phyloP scores from a whole-genome alignment of 2,329 filamentous ascomycete genomes.

The Xylaria sp. region DNA sequence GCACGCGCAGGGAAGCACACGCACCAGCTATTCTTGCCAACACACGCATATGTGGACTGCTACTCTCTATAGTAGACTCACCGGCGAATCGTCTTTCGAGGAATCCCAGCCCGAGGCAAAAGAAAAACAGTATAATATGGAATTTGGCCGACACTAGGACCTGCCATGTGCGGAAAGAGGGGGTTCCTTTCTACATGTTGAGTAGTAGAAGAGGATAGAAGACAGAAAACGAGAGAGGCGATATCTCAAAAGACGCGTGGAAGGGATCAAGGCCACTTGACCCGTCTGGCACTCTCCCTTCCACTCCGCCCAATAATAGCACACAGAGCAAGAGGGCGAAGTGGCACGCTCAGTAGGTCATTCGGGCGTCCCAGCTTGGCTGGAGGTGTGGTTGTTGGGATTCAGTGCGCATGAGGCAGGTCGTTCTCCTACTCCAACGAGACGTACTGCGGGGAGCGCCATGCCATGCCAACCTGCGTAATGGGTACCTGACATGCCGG shows the following conservation, averaged over 20 bases:
- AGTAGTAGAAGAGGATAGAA: neutral
- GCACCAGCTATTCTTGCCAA: conserved; percentile 9
- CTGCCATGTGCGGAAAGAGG: conserved; percentile 30
- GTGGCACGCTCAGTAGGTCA: conserved; percentile 27
- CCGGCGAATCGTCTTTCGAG: neutral
- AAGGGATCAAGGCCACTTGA: conserved; percentile 39
- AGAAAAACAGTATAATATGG: conserved; percentile 4
- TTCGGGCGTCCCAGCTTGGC: conserved; percentile 23
- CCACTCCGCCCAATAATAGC: conserved; percentile 8
- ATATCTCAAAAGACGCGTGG: conserved; percentile 35
- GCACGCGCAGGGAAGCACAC: conserved; percentile 30
- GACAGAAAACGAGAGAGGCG: conserved; percentile 2
- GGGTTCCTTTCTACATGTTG: neutral
- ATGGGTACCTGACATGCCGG: conserved; percentile 33
- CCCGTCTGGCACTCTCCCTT: conserved; percentile 5
- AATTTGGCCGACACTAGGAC: conserved; percentile 37
- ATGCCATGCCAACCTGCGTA: conserved; percentile 13
- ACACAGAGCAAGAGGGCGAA: conserved; percentile 3
- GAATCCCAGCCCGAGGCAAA: conserved; percentile 6
- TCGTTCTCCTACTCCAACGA: conserved; percentile 33
- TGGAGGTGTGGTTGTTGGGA: conserved; percentile 18
- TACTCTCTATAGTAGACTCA: neutral
- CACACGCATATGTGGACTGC: conserved; percentile 30
- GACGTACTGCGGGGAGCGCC: conserved; percentile 24
- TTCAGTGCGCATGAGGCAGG: conserved; percentile 29